Evolutionary conservation across 306 rosid genomes (phyloP).

Genomic region (Quercus glauca): DNA sequence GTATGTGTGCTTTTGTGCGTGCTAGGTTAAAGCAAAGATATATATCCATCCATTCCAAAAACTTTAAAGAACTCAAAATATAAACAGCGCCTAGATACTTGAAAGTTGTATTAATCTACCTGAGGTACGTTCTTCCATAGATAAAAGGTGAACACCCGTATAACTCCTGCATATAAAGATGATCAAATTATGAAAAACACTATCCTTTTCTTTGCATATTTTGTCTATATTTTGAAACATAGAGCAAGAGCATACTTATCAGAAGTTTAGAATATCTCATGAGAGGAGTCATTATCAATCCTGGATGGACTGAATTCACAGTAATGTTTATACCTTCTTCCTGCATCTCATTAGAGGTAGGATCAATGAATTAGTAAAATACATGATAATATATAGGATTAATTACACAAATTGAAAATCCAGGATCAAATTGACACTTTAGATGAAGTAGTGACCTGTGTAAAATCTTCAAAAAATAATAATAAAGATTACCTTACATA

Average conservation of each 20-base stretch:
- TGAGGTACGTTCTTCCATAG: slow-evolving; percentile 87
- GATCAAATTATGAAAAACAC: not conserved
- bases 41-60: too few species aligned
- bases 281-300: slow-evolving; percentile 88
- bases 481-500: not conserved
- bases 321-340: slow-evolving; percentile 81
- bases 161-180: slow-evolving; percentile 34
- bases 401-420: too few species aligned
- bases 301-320: slow-evolving; percentile 85
- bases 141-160: slow-evolving; percentile 57
- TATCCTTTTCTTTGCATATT: not conserved
- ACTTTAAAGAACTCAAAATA: too few species aligned
- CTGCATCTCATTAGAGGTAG: slow-evolving; percentile 29
- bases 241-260: slow-evolving; percentile 51
- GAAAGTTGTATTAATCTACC: slow-evolving; percentile 37
- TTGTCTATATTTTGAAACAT: not conserved
- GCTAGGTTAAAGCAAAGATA: too few species aligned
- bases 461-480: too few species aligned
- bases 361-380: not conserved
- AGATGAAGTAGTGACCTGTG: too few species aligned
- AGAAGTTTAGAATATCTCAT: slow-evolving; percentile 76
- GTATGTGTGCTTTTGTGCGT: too few species aligned
- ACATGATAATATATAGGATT: not conserved
- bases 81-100: too few species aligned
- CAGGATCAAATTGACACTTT: too few species aligned